Evolutionary conservation across 176 grass and related monocot genomes (phyloP).

Genomic region (Tuctoria greenei): DNA sequence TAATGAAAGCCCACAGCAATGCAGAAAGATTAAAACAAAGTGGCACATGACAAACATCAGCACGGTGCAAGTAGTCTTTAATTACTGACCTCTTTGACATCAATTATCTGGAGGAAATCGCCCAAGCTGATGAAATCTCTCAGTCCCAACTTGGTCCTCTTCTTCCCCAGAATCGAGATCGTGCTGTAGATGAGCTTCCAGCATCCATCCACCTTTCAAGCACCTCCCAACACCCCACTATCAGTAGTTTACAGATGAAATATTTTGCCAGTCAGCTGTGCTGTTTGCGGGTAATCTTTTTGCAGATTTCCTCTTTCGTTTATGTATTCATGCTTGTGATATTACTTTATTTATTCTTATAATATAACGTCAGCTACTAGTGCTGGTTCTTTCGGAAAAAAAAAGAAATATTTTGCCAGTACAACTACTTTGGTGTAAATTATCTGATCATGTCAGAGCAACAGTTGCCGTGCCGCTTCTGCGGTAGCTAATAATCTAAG

Average conservation of each 20-base stretch:
- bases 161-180: conserved; percentile 73
- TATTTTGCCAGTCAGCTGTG: too few species aligned
- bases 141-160: conserved; percentile 71
- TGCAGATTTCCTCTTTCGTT: too few species aligned
- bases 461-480: not conserved
- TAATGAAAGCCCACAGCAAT: not conserved
- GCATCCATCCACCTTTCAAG: conserved; percentile 64
- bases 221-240: conserved; percentile 7
- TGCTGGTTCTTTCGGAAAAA: too few species aligned
- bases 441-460: not conserved
- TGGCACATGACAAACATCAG: not conserved
- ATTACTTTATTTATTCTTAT: too few species aligned
- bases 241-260: not conserved
- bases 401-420: not conserved
- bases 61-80: not conserved
- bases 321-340: too few species aligned
- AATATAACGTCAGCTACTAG: too few species aligned
- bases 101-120: conserved; percentile 84
- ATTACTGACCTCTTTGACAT: conserved; percentile 67
- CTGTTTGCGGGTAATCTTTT: too few species aligned
- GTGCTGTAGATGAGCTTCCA: conserved; percentile 96
- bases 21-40: not conserved
- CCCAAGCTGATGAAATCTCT: conserved; percentile 75
- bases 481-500: not conserved
- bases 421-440: not conserved